Percentiles rank a stretch among this genome's conserved stretches.
Evolutionary conservation across 352 stramenopile species (phyloP).

Genomic region (Phytopythium litorale): DNA sequence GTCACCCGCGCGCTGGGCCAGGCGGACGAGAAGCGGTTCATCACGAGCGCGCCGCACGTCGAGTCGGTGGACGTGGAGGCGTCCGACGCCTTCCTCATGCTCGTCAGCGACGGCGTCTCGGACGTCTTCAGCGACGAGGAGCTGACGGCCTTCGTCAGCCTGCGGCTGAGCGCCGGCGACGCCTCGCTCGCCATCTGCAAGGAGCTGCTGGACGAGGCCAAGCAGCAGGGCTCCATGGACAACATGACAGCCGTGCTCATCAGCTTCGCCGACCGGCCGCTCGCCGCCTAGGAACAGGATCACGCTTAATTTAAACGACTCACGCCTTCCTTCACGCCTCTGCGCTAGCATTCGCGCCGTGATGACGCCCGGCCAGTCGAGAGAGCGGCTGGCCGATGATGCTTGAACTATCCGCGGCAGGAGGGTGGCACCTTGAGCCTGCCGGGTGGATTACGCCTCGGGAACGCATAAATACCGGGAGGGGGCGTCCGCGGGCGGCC

Average conservation of each 20-base stretch:
- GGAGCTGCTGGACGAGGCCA: slow-evolving; percentile 63
- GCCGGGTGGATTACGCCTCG: not conserved
- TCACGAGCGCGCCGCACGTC: slow-evolving; percentile 62
- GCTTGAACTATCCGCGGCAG: too few relatives aligned
- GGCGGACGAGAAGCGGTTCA: slow-evolving; percentile 78
- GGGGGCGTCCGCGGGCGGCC: not conserved
- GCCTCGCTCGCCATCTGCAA: slow-evolving; percentile 56
- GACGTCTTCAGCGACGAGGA: slow-evolving; percentile 74
- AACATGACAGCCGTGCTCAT: slow-evolving; percentile 84
- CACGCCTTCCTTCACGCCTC: too few relatives aligned
- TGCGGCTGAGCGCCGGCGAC: slow-evolving; percentile 38
- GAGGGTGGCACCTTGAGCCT: too few relatives aligned
- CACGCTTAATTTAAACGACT: too few relatives aligned
- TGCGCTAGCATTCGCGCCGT: too few relatives aligned
- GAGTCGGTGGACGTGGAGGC: slow-evolving; percentile 45
- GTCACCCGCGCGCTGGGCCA: slow-evolving; percentile 78
- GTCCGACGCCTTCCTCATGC: slow-evolving; percentile 61
- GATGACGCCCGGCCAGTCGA: too few relatives aligned
- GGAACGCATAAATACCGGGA: not conserved
- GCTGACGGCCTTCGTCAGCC: slow-evolving; percentile 56
- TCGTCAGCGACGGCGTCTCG: slow-evolving; percentile 74
- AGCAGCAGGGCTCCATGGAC: slow-evolving; percentile 64
- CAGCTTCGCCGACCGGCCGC: slow-evolving; percentile 37
- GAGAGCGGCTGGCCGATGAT: too few relatives aligned
- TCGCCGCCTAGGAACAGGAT: not conserved